A percentile compares a stretch with the other conserved stretches of the same genome.
phyloP scores from a whole-genome alignment of 2,329 filamentous ascomycete species.

The Pseudogymnoascus sp. region DNA sequence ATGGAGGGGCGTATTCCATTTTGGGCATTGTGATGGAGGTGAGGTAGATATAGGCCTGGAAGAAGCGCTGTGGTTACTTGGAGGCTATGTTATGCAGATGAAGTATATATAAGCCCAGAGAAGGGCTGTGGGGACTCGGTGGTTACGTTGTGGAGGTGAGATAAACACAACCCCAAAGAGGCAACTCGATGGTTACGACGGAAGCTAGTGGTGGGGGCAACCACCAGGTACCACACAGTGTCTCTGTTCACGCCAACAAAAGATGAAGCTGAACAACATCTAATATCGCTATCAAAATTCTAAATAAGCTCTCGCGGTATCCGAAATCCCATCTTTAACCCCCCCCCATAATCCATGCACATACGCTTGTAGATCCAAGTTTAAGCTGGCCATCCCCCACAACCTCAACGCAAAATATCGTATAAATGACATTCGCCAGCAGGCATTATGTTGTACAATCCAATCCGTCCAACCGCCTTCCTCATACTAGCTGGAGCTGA shows the following conservation, averaged over 20 bases:
- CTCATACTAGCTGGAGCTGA: neutral
- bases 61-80: neutral
- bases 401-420: neutral
- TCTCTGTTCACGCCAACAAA: neutral
- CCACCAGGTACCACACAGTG: neutral
- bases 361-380: neutral
- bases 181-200: neutral
- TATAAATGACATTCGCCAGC: neutral
- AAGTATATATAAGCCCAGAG: neutral
- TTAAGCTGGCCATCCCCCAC: neutral
- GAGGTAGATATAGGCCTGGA: neutral
- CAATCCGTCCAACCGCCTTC: neutral
- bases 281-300: conserved; percentile 4
- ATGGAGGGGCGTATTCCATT: neutral
- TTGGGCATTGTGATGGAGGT: neutral
- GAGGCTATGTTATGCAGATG: neutral
- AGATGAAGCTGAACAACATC: neutral
- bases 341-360: neutral
- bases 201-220: conserved; percentile 4
- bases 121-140: neutral
- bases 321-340: neutral
- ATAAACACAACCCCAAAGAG: neutral
- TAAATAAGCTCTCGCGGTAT: conserved; percentile 2
- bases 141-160: neutral
- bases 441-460: conserved; percentile 1